Conservation (phyloP, 495 filamentous ascomycete genomes). For the Podospora sp. region DNA sequence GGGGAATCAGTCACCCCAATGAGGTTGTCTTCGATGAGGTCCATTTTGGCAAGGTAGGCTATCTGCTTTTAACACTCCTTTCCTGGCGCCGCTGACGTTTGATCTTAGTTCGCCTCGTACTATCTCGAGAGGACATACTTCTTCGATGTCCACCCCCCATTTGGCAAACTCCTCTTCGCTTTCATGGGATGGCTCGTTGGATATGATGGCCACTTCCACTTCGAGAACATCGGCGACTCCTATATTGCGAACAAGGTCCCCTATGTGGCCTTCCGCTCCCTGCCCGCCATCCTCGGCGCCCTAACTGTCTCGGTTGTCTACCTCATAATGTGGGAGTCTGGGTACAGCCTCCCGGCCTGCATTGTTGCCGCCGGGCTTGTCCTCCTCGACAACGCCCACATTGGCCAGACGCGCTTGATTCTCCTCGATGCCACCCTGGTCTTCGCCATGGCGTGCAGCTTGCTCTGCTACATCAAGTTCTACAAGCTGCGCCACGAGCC, state of each 20-base stretch:
- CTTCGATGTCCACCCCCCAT: conserved; percentile 99
- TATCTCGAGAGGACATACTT: conserved; percentile 98
- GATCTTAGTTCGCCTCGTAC: conserved; percentile 82
- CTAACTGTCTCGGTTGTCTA: conserved; percentile 93
- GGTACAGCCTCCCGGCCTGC: conserved; percentile 92
- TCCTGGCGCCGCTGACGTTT: conserved; percentile 16
- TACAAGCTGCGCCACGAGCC: conserved; percentile 92
- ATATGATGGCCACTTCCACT: conserved; percentile 95
- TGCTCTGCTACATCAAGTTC: conserved; percentile 94
- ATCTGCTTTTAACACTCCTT: neutral
- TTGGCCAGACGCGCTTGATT: conserved; percentile 95
- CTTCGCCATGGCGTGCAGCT: conserved; percentile 90
- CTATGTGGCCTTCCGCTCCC: conserved; percentile 90
- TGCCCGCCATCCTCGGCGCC: conserved; percentile 90
- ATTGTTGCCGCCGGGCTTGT: conserved; percentile 82
- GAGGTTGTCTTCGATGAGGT: conserved; percentile 99
- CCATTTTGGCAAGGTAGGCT: conserved; percentile 94
- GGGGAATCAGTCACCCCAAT: conserved; percentile 89
- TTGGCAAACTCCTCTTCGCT: conserved; percentile 87
- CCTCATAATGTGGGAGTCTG: conserved; percentile 99
- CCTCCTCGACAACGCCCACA: conserved; percentile 97
- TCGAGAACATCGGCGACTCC: conserved; percentile 98
- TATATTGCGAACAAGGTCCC: conserved; percentile 97
- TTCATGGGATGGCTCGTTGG: conserved; percentile 95
- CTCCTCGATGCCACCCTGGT: conserved; percentile 93